Evolutionary conservation across 2,329 filamentous ascomycete genomes (phyloP).

Genomic region (Aspergillus uvarum): DNA sequence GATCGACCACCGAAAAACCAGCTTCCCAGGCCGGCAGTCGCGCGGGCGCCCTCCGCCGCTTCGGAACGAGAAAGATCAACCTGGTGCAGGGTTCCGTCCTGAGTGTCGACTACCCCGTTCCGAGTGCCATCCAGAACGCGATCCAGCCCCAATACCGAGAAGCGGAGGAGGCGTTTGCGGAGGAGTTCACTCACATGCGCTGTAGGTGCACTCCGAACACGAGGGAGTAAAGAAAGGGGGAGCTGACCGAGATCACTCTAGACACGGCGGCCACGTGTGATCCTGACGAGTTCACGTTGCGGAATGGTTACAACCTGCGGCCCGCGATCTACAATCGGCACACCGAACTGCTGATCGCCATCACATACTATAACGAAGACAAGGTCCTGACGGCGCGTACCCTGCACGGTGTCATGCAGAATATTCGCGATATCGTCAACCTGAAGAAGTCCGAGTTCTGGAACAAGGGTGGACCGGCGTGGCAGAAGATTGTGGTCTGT

Average conservation of each 20-base stretch:
- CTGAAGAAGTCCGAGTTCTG: slow-evolving; percentile 99
- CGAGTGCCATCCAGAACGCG: slow-evolving; percentile 94
- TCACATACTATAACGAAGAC: slow-evolving; percentile 99
- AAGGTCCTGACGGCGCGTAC: slow-evolving; percentile 89
- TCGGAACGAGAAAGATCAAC: slow-evolving; percentile 95
- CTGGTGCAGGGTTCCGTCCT: slow-evolving; percentile 94
- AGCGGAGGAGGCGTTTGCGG: slow-evolving; percentile 75
- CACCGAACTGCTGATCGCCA: slow-evolving; percentile 92
- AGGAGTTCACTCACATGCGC: slow-evolving; percentile 97
- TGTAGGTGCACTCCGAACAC: slow-evolving; percentile 50
- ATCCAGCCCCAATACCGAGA: slow-evolving; percentile 88
- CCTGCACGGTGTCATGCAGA: slow-evolving; percentile 97
- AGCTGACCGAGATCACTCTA: slow-evolving; percentile 27
- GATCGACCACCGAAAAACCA: slow-evolving; percentile 21
- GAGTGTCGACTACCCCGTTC: slow-evolving; percentile 95
- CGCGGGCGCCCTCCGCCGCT: slow-evolving; percentile 67
- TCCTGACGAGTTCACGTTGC: slow-evolving; percentile 95
- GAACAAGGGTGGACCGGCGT: slow-evolving; percentile 98
- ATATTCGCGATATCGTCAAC: slow-evolving; percentile 97
- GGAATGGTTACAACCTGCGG: slow-evolving; percentile 97
- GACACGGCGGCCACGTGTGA: slow-evolving; percentile 96
- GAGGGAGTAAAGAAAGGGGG: not conserved
- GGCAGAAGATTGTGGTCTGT: slow-evolving; percentile 99
- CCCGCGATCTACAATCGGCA: slow-evolving; percentile 98
- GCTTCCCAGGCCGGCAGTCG: slow-evolving; percentile 6